phyloP scores from a whole-genome alignment of 257 asterid genomes.

The Penstemon eatonii region DNA sequence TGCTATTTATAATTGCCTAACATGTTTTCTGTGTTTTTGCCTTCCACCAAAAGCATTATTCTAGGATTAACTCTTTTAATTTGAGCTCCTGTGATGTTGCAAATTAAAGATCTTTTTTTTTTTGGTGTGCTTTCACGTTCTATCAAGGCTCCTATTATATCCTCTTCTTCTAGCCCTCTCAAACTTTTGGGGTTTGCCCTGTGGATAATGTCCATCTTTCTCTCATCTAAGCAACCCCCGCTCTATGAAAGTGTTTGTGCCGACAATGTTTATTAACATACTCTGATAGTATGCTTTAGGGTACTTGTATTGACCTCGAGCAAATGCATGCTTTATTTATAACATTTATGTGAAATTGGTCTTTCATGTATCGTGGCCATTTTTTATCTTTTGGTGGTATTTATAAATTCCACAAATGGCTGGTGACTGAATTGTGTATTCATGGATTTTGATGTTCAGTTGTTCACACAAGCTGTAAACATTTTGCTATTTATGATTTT shows the following conservation, averaged over 20 bases:
- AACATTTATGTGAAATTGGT: no score
- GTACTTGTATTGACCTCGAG: neutral
- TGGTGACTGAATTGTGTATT: no score
- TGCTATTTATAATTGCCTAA: conserved; percentile 14
- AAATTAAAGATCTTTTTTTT: neutral
- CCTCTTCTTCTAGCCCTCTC: no score
- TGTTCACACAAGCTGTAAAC: neutral
- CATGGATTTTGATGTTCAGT: neutral
- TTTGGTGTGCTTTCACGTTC: no score
- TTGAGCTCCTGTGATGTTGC: neutral
- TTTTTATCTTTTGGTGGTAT: no score
- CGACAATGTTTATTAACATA: neutral
- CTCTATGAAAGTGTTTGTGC: no score
- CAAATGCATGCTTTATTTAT: neutral
- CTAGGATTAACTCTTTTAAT: conserved; percentile 2
- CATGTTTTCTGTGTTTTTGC: neutral
- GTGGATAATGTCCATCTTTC: no score
- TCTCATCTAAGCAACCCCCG: no score
- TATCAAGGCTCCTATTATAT: no score
- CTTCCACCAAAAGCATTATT: neutral
- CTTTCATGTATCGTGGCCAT: no score
- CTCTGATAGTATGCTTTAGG: neutral
- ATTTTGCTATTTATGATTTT: conserved; percentile 15
- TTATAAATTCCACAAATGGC: no score
- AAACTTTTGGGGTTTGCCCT: no score